Conservation (phyloP, 1,139 yeast genomes). For the Magnusiomyces paraingens region DNA sequence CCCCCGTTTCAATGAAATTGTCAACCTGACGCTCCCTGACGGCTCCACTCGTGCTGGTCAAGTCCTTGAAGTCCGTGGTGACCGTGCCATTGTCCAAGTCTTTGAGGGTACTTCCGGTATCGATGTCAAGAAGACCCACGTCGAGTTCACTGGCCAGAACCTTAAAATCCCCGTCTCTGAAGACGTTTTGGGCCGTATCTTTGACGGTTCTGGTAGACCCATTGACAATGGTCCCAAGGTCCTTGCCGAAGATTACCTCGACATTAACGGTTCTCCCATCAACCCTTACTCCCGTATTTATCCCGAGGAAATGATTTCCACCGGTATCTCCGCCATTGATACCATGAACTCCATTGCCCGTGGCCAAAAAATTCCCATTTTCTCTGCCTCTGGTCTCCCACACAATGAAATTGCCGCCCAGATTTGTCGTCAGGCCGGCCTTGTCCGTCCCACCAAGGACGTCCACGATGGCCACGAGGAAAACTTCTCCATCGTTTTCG, state of each 20-base stretch:
- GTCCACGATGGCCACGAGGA: constrained; percentile 99
- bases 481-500: constrained; percentile 96
- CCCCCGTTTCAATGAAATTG: constrained; percentile 95
- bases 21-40: constrained; percentile 90
- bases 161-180: constrained; percentile 93
- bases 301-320: constrained; percentile 99
- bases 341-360: constrained; percentile 99
- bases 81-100: constrained; percentile 96
- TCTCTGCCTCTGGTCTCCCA: constrained; percentile 98
- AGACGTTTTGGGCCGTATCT: constrained; percentile 95
- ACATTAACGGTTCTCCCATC: constrained; percentile 97
- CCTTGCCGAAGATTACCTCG: constrained; percentile 96
- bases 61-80: constrained; percentile 95
- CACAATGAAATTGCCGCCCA: constrained; percentile 99
- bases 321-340: constrained; percentile 97
- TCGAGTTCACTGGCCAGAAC: constrained; percentile 93
- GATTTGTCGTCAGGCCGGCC: constrained; percentile 98
- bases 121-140: constrained; percentile 94
- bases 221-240: constrained; percentile 98
- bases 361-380: constrained; percentile 98
- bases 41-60: constrained; percentile 94
- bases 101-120: constrained; percentile 98
- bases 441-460: constrained; percentile 98
- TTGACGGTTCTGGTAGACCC: constrained; percentile 98
- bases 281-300: constrained; percentile 97